Conservation (phyloP, 2,329 filamentous ascomycete species). For the Fusarium albidum region DNA sequence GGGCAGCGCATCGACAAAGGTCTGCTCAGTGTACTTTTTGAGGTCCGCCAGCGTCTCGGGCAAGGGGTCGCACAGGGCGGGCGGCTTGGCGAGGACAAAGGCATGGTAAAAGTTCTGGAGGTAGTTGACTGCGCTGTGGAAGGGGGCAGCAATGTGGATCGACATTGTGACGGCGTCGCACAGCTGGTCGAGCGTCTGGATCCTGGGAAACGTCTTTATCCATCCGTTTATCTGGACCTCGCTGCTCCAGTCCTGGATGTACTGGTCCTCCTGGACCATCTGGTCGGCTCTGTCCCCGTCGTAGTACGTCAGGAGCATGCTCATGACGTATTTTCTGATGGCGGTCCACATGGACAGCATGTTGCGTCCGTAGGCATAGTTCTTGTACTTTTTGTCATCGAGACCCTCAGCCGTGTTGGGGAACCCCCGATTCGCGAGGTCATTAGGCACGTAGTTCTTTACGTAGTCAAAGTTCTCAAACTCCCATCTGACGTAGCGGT, state of each 20-base stretch:
- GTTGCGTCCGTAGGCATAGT: slow-evolving; percentile 58
- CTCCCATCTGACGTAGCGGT: slow-evolving; percentile 48
- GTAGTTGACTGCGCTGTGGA: slow-evolving; percentile 61
- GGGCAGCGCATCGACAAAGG: slow-evolving; percentile 50
- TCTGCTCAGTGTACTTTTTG: slow-evolving; percentile 39
- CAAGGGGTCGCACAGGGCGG: slow-evolving; percentile 46
- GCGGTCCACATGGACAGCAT: slow-evolving; percentile 54
- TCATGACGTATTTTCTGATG: slow-evolving; percentile 52
- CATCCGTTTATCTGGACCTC: slow-evolving; percentile 51
- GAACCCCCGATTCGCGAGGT: slow-evolving; percentile 55
- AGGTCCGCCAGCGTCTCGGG: slow-evolving; percentile 45
- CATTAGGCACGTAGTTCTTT: slow-evolving; percentile 54
- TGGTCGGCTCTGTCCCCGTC: slow-evolving; percentile 43
- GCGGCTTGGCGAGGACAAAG: slow-evolving; percentile 56
- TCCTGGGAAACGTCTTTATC: slow-evolving; percentile 52
- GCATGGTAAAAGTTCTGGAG: slow-evolving; percentile 59
- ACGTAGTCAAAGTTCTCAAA: slow-evolving; percentile 56
- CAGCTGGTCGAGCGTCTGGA: slow-evolving; percentile 51
- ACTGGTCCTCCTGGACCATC: slow-evolving; percentile 36
- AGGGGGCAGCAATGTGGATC: slow-evolving; percentile 59
- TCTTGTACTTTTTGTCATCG: slow-evolving; percentile 50
- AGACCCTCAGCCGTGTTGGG: slow-evolving; percentile 44
- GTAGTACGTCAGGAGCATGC: slow-evolving; percentile 48
- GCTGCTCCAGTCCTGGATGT: slow-evolving; percentile 50
- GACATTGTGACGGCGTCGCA: slow-evolving; percentile 59